These are phyloP conservation scores for Millerago galiae DNA, from an alignment of 805 yeast species.

Conservation along the genomic window DNA sequence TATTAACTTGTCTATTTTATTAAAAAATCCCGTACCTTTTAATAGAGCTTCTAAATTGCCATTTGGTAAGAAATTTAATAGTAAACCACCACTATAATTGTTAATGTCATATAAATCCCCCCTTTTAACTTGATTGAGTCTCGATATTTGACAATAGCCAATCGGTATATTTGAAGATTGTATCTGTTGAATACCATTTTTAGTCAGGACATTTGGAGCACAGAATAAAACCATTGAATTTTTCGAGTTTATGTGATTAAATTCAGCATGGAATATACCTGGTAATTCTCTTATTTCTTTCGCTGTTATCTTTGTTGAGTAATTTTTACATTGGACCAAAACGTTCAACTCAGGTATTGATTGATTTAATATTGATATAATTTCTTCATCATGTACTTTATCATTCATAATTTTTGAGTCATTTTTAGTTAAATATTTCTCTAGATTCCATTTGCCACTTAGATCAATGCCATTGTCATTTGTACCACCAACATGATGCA, in stretches of 20 bases:
- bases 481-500: conserved; percentile 20
- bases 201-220: conserved; percentile 17
- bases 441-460: conserved; percentile 17
- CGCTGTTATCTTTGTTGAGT: conserved; percentile 19
- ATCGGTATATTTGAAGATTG: conserved; percentile 17
- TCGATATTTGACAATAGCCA: conserved; percentile 16
- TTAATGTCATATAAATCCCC: conserved; percentile 9
- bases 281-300: conserved; percentile 22
- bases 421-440: neutral
- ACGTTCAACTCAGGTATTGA: conserved; percentile 12
- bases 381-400: neutral
- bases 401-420: too few species aligned
- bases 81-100: conserved; percentile 5
- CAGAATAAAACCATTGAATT: conserved; percentile 18
- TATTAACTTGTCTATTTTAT: neutral
- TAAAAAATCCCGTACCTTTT: conserved; percentile 8
- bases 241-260: conserved; percentile 6
- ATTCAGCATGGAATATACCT: conserved; percentile 19
- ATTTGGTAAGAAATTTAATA: conserved; percentile 14
- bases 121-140: conserved; percentile 1
- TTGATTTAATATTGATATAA: conserved; percentile 9
- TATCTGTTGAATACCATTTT: conserved; percentile 18
- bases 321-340: conserved; percentile 21
- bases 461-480: conserved; percentile 23
- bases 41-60: conserved; percentile 11